Evolutionary conservation across 305 asterid species (phyloP).

Genomic region (Withania somnifera): DNA sequence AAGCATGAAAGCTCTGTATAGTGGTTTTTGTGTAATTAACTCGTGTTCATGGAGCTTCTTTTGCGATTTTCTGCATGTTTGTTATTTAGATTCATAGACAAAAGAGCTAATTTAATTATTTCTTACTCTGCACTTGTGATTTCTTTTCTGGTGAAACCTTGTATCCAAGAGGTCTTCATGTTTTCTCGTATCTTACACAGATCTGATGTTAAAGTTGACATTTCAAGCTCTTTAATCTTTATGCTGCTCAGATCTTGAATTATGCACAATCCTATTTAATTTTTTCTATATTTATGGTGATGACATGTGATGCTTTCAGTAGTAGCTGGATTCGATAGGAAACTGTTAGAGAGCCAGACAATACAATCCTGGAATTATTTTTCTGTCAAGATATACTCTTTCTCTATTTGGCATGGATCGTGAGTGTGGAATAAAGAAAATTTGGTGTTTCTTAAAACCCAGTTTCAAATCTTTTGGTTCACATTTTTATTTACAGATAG

Average conservation of each 20-base stretch:
- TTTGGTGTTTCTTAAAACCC: background rate
- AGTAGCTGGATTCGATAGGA: conserved; percentile 1
- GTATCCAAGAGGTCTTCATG: background rate
- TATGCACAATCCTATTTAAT: background rate
- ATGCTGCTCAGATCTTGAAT: background rate
- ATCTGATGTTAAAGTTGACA: background rate
- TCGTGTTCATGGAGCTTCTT: background rate
- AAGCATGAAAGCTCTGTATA: background rate
- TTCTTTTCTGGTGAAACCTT: background rate
- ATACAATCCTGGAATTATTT: background rate
- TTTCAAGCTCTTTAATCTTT: background rate
- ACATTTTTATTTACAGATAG: background rate
- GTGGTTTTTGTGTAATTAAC: background rate
- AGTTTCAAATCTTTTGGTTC: background rate
- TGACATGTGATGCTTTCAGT: background rate
- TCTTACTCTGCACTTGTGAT: background rate
- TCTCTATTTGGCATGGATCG: background rate
- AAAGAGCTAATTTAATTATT: background rate
- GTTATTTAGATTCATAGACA: background rate
- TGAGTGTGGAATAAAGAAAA: background rate
- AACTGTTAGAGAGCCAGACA: background rate
- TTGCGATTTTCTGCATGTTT: background rate
- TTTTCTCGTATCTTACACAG: background rate
- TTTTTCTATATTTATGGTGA: background rate
- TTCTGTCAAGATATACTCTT: background rate